phyloP scores from a whole-genome alignment of 2,329 filamentous ascomycete species.

The Colletotrichum sansevieriae region DNA sequence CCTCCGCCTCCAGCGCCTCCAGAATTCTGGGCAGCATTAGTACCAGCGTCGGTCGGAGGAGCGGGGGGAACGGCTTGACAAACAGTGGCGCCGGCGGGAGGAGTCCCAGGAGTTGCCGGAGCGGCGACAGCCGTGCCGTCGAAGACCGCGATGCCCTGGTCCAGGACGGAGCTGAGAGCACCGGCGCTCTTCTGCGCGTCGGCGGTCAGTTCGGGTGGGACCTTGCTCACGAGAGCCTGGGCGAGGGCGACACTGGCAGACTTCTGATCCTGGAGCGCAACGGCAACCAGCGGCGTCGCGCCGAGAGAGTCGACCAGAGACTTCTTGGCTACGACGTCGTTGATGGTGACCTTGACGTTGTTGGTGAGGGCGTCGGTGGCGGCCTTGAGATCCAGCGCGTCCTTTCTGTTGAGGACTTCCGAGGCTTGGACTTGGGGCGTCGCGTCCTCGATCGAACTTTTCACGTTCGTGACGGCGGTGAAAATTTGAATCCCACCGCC shows the following conservation, averaged over 20 bases:
- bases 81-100: background rate
- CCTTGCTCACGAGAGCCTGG: slow-evolving; percentile 35
- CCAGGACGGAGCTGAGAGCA: slow-evolving; percentile 29
- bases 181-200: slow-evolving; percentile 30
- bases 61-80: slow-evolving; percentile 9
- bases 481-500: slow-evolving; percentile 27
- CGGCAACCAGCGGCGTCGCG: slow-evolving; percentile 36
- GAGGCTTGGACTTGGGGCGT: slow-evolving; percentile 31
- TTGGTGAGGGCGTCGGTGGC: slow-evolving; percentile 37
- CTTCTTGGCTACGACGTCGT: slow-evolving; percentile 35
- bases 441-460: slow-evolving; percentile 23
- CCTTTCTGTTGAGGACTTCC: slow-evolving; percentile 1
- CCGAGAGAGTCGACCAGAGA: slow-evolving; percentile 29
- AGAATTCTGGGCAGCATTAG: background rate
- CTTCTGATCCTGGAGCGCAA: slow-evolving; percentile 38
- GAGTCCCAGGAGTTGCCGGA: background rate
- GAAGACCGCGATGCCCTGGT: slow-evolving; percentile 29
- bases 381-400: slow-evolving; percentile 30
- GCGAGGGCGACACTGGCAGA: slow-evolving; percentile 29
- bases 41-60: background rate
- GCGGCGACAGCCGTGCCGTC: background rate
- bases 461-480: slow-evolving; percentile 10
- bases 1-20: background rate
- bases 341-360: slow-evolving; percentile 39
- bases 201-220: slow-evolving; percentile 17